A percentile compares a stretch with the other conserved stretches of the same genome.
Evolutionary conservation across 345 rosid species (phyloP).

Genomic region (Zanthoxylum bungeanum): DNA sequence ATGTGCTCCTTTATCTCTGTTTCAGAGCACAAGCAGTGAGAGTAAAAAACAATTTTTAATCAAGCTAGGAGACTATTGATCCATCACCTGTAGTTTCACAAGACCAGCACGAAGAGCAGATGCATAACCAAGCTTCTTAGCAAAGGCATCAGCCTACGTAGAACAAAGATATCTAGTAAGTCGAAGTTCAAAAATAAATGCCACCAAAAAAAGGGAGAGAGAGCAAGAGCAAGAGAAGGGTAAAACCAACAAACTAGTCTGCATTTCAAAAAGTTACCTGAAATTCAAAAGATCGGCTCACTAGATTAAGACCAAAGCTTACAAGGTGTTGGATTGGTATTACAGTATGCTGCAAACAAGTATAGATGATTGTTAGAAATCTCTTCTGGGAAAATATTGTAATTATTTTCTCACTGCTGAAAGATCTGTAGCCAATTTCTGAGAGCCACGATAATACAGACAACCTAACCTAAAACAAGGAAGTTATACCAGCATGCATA

Average conservation of each 20-base stretch:
- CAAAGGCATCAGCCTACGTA: constrained; percentile 94
- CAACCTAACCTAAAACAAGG: not conserved
- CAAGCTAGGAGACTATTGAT: not conserved
- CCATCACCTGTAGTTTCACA: constrained; percentile 89
- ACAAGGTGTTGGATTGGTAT: constrained; percentile 91
- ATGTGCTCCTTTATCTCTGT: not conserved
- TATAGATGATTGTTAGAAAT: constrained; percentile 4
- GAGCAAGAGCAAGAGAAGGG: not conserved
- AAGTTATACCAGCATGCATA: not conserved
- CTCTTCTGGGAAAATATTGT: constrained; percentile 1
- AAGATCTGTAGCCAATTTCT: not conserved
- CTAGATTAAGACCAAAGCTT: constrained; percentile 84
- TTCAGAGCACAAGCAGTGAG: not conserved
- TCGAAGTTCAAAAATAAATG: not conserved
- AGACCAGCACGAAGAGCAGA: constrained; percentile 82
- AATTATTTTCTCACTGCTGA: not conserved
- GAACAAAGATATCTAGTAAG: not conserved
- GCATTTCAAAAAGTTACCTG: constrained; percentile 49
- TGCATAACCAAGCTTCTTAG: constrained; percentile 85
- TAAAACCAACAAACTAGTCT: constrained; percentile 7
- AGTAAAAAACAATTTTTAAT: not conserved
- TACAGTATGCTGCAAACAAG: constrained; percentile 74
- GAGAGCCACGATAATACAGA: not conserved
- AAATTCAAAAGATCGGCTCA: constrained; percentile 96
- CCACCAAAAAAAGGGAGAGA: not conserved